phyloP scores from a whole-genome alignment of 306 rosid genomes.

The Prunus padus region DNA sequence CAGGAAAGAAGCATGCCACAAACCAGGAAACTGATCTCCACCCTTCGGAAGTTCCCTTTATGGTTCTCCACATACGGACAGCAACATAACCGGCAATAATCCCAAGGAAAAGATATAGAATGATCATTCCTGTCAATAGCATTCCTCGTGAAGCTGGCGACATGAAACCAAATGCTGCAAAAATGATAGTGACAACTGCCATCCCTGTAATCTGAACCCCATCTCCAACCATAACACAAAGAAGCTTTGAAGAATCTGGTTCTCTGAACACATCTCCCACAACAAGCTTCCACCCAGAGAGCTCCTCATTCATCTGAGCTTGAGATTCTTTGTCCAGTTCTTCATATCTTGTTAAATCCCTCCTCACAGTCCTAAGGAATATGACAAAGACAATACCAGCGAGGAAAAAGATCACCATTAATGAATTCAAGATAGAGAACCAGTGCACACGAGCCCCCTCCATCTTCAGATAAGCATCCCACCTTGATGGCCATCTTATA shows the following conservation, averaged over 20 bases:
- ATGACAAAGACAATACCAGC: conserved; percentile 96
- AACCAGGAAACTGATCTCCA: conserved; percentile 86
- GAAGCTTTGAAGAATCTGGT: conserved; percentile 75
- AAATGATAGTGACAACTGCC: conserved; percentile 83
- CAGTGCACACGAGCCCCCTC: conserved; percentile 96
- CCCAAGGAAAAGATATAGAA: conserved; percentile 89
- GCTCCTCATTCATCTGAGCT: conserved; percentile 98
- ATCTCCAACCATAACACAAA: conserved; percentile 91
- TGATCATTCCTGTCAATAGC: conserved; percentile 91
- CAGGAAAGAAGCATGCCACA: conserved; percentile 87
- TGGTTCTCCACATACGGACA: conserved; percentile 88
- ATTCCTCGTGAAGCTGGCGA: conserved; percentile 81
- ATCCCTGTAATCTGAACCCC: conserved; percentile 94
- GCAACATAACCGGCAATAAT: conserved; percentile 87
- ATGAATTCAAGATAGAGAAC: conserved; percentile 67
- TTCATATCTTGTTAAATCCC: conserved; percentile 93
- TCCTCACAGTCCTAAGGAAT: conserved; percentile 86
- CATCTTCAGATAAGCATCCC: conserved; percentile 98
- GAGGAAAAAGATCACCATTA: conserved; percentile 89
- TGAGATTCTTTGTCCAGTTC: conserved; percentile 95
- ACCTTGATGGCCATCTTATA: conserved; percentile 89
- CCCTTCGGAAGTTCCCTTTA: conserved; percentile 86
- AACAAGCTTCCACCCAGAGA: conserved; percentile 98
- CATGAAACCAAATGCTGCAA: conserved; percentile 88
- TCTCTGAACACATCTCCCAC: conserved; percentile 98